Evolutionary conservation across 2,329 filamentous ascomycete species (phyloP).

Genomic region (Trichophyton equinum): DNA sequence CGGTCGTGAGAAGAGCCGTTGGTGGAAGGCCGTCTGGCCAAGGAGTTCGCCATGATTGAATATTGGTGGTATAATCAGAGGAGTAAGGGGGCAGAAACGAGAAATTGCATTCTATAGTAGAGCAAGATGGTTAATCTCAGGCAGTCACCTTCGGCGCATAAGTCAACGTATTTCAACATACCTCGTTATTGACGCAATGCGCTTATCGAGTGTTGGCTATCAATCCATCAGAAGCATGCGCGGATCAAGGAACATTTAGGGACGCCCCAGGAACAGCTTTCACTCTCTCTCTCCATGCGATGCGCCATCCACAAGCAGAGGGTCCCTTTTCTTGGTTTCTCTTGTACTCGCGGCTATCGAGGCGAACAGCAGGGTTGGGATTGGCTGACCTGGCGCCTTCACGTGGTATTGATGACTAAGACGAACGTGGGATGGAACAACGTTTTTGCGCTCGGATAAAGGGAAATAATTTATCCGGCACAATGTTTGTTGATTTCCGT

Average conservation of each 20-base stretch:
- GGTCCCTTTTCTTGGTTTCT: background rate
- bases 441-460: background rate
- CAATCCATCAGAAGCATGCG: background rate
- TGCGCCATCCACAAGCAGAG: background rate
- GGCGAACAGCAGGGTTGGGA: background rate
- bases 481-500: background rate
- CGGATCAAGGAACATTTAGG: background rate
- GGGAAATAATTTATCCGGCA: background rate
- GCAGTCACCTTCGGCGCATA: background rate
- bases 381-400: background rate
- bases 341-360: background rate
- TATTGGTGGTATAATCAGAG: background rate
- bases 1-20: conserved; percentile 28
- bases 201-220: background rate
- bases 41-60: conserved; percentile 24
- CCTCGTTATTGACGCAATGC: background rate
- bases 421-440: background rate
- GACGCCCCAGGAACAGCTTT: background rate
- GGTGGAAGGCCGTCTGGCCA: conserved; percentile 30
- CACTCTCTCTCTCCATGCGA: background rate
- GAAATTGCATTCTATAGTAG: conserved; percentile 3
- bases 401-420: background rate
- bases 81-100: background rate
- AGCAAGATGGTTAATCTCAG: background rate
- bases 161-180: background rate